Evolutionary conservation across 805 yeast species (phyloP), one percentile per base, ranked within the genome.

Genomic region (Vanderwaltozyma tropicalis): DNA sequence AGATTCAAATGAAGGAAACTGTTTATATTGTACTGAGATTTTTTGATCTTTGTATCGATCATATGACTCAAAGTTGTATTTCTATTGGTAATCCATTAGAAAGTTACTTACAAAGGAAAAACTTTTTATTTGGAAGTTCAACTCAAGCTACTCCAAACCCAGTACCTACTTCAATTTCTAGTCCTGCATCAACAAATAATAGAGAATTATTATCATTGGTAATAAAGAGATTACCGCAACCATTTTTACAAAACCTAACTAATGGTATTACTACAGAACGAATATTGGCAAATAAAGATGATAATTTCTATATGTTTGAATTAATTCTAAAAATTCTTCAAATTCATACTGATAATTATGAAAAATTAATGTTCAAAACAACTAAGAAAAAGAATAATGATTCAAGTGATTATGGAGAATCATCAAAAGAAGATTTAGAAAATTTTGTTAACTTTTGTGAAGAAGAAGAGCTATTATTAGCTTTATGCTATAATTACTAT

Each of bases 1-100:
- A 21, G 6, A 26, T 28, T n/a, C 38, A 30, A 16, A 69, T 39
- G 32, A 44, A 40, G 61, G 57, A 55, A 31, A 50, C 54, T 11
- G 35, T 59, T 8, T 59, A 57, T 38, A 24, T 59, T 10, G 40
- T 55, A 10, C 36, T 59, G 15, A 41, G 58, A 31, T 55, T 49
- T 41, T 55, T 54, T 31, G 62, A 59, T 40, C 43, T 52, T 38
- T 50, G 52, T 37, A 38, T 47, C 10, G 41, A 43, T 13, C 51
- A 53, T 28, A 25, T 56, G 12, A 46, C 40, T 18, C 47, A 44
- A 32, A 40, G 46, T 20, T 43, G 48, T 18, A 39, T 47, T 3
- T 48, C 53, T 7, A 45, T 53, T 13, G 50, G 52, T 18, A 50
- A 46, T 28, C 59, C 59, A 4, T 31, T 54, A 11, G 57, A 50